phyloP scores from a whole-genome alignment of 2,329 filamentous ascomycete genomes.

The Verticillium nubilum region DNA sequence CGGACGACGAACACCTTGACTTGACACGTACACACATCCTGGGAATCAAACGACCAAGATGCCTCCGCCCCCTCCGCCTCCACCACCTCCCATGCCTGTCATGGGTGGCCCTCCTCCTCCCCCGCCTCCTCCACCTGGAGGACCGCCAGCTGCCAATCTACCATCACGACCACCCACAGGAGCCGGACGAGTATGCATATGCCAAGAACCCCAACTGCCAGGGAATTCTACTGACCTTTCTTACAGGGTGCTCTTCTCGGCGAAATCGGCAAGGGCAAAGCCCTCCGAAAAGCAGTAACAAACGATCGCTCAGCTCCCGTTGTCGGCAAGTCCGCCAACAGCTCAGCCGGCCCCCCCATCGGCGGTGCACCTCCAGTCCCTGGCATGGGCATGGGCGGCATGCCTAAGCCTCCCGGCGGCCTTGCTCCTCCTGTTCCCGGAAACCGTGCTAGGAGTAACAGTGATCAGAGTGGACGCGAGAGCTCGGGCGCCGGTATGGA shows the following conservation, averaged over 20 bases:
- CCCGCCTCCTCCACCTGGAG: constrained; percentile 55
- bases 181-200: constrained; percentile 53
- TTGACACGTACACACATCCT: background rate
- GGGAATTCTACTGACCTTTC: constrained; percentile 8
- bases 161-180: constrained; percentile 52
- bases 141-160: constrained; percentile 35
- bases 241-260: constrained; percentile 74
- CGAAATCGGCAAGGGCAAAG: constrained; percentile 79
- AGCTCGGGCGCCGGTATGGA: constrained; percentile 35
- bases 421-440: constrained; percentile 67
- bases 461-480: constrained; percentile 58
- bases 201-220: background rate
- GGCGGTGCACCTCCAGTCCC: constrained; percentile 81
- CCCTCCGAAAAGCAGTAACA: constrained; percentile 78
- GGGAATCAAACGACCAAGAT: constrained; percentile 15
- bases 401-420: constrained; percentile 50
- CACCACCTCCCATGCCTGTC: constrained; percentile 56
- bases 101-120: constrained; percentile 58
- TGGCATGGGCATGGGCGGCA: constrained; percentile 40
- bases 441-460: constrained; percentile 76
- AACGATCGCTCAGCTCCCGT: constrained; percentile 87
- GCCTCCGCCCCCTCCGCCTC: constrained; percentile 63
- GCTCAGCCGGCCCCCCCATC: constrained; percentile 52
- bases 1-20: background rate
- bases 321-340: constrained; percentile 51